Evolutionary conservation across 139 green algal species (phyloP), one percentile per base, ranked within the genome.

Genomic region (Chlamydomonas schloesseri): DNA sequence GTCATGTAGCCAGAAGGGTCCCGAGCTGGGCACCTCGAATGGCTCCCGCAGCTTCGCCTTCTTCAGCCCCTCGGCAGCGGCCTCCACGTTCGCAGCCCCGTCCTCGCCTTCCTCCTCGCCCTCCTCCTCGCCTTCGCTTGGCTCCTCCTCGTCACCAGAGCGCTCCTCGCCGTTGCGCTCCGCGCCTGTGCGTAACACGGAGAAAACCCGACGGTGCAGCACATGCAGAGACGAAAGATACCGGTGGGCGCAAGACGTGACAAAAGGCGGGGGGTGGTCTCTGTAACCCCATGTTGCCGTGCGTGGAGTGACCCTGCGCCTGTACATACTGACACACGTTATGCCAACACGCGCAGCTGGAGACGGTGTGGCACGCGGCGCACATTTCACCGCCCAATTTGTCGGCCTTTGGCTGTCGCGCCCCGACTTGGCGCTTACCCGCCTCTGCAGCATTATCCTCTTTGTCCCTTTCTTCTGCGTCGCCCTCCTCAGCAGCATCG

Each of bases 1-100:
- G 72, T 94, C 91, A 29, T 94, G 91, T 57, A 93, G 84, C 89
- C 90, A 94, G 65, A 92, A 94, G 26, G 73, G 85, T 1, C 91
- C 91, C 0, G 79, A 73, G 0, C 65, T 93, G 3, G 91, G 91
- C 70, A 94, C 91, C 58, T 93, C 91, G 73, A 92, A 94, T 0
- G 89, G 88, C 91, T 92, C 89, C 24, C 86, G 83, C 20, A 69
- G 69, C 55, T 90, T 88, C 1, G 84, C 84, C 85, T 89, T 87
- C 73, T 53, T 82, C 13, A 3, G 55, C 24, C 65, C 58, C n/a
- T 29, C 50, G 13, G 58, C 50, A 29, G 2, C 18, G 11, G 1
- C 53, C 21, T 31, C 64, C 62, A 24, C 0, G 14, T 64, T 71
- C 29, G 62, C 34, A 3, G 34, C 36, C 3, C 1, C 69, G 33